A percentile compares a stretch with the other conserved stretches of the same genome.
Evolutionary conservation across 257 asterid species (phyloP).

Genomic region (Capsicum pubescens): DNA sequence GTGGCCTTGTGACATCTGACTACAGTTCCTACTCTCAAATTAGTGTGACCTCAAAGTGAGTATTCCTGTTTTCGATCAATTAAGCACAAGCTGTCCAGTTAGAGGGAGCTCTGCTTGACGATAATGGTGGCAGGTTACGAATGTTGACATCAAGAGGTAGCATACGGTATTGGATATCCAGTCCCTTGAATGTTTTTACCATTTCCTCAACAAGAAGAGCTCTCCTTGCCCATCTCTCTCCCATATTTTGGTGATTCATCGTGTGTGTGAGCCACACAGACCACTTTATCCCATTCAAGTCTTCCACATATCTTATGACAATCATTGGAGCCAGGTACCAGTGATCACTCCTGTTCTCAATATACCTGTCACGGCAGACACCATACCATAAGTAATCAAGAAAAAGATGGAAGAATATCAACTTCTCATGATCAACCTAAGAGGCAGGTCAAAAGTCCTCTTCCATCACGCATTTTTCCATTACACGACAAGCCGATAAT

Average conservation of each 20-base stretch:
- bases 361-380: too few species aligned
- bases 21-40: neutral
- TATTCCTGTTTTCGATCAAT: neutral
- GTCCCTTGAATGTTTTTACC: slow-evolving; percentile 72
- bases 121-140: slow-evolving; percentile 64
- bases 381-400: too few species aligned
- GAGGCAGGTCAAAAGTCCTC: neutral
- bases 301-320: slow-evolving; percentile 80
- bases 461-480: neutral
- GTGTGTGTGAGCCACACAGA: slow-evolving; percentile 79
- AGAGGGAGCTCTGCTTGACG: slow-evolving; percentile 65
- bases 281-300: slow-evolving; percentile 81
- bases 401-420: too few species aligned
- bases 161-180: slow-evolving; percentile 79
- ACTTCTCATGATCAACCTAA: neutral
- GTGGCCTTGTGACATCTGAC: neutral
- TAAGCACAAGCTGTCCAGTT: slow-evolving; percentile 58
- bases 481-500: neutral
- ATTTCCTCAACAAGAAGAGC: slow-evolving; percentile 75
- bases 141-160: slow-evolving; percentile 78
- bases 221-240: slow-evolving; percentile 83
- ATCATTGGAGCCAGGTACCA: slow-evolving; percentile 78
- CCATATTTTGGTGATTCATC: slow-evolving; percentile 88
- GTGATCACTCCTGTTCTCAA: slow-evolving; percentile 67
- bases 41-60: neutral